A percentile compares a stretch with the other conserved stretches of the same genome.
phyloP scores from a whole-genome alignment of 371 early-diverging fungal species.

The Mucor irregularis region DNA sequence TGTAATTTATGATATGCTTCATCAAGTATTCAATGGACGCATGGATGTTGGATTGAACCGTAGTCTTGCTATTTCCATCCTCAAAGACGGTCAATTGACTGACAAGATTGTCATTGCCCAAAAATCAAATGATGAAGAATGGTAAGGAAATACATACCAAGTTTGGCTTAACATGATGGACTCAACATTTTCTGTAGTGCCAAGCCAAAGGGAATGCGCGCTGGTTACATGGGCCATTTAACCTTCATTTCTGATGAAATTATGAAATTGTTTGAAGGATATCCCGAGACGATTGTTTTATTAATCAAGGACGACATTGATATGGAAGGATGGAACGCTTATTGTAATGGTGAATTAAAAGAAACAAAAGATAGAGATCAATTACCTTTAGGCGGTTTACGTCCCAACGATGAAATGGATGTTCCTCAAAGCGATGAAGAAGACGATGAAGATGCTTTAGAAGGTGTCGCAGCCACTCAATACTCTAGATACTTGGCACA shows the following conservation, averaged over 20 bases:
- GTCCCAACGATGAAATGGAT: constrained; percentile 60
- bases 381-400: constrained; percentile 82
- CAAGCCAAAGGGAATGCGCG: constrained; percentile 80
- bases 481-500: constrained; percentile 32
- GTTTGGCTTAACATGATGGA: neutral
- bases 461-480: constrained; percentile 27
- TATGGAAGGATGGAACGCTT: constrained; percentile 85
- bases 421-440: constrained; percentile 29
- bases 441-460: constrained; percentile 27
- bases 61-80: constrained; percentile 72
- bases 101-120: constrained; percentile 79
- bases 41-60: constrained; percentile 62
- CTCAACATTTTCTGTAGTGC: constrained; percentile 35
- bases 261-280: constrained; percentile 77
- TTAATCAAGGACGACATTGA: constrained; percentile 63
- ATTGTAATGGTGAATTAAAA: constrained; percentile 72
- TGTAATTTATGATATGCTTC: constrained; percentile 95
- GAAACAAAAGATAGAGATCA: constrained; percentile 87
- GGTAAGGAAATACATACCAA: constrained; percentile 15
- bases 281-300: constrained; percentile 54
- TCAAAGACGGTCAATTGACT: constrained; percentile 80
- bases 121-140: constrained; percentile 32
- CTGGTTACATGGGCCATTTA: constrained; percentile 96
- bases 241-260: constrained; percentile 95
- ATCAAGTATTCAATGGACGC: constrained; percentile 88